Base-by-base conservation (phyloP, 2,329 filamentous ascomycete genomes). In the Penicillium freii region DNA sequence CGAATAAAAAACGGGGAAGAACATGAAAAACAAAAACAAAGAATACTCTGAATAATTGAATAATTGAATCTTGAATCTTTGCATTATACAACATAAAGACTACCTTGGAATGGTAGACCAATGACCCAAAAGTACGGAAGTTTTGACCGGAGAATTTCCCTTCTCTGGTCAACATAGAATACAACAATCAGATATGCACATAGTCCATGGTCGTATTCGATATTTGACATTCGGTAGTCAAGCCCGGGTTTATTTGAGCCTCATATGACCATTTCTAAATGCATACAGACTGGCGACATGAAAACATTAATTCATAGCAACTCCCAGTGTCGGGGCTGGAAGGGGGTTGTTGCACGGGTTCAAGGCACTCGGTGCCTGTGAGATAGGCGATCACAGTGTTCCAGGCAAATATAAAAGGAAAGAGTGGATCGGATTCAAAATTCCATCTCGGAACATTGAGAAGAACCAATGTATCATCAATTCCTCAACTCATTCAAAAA, bases 251-350 rank as follows among this genome's bases (percentile, higher is more conserved):
- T 10, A 45, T n/a, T 36, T 17, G 23, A 45, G 54, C 19, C 34
- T 43, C 27, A 42, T 47, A 13, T 44, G 36, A 23, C 49, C 39
- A 33, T 42, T 42, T n/a, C 39, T 23, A 33, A 34, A 47, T 53
- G 49, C 27, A 53, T 33, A 45, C 25, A 40, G 17, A 52, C 27
- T 46, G 47, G 45, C 17, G 19, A 55, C 56, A 51, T 58, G 21
- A 38, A 36, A 47, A 15, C 45, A 56, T 56, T 33, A 33, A 46
- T 33, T 55, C 45, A 45, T 56, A 45, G 42, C 48, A 51, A 39
- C n/a, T 19, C 33, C 33, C 21, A 17, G 19, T 15, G 27, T 48
- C 15, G 38, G 25, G 11, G 19, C 21, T 48, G 13, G 29, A 21
- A 11, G 23, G 31, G 21, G 44, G 38, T 7, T 33, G 29, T 42